Evolutionary conservation across 2,329 filamentous ascomycete species (phyloP).

Genomic region (Xylaria sp.): DNA sequence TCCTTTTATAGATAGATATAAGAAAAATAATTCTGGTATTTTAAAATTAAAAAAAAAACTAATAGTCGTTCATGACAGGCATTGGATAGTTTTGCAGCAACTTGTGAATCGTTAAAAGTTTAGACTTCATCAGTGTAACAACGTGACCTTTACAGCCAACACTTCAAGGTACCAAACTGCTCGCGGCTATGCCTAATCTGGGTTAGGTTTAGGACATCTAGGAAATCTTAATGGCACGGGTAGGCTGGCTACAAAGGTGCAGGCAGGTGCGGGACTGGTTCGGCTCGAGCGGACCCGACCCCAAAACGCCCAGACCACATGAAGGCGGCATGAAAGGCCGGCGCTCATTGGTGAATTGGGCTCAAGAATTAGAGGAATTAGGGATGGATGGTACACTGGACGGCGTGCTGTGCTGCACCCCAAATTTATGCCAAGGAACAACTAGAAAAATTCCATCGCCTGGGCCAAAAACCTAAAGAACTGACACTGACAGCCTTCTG

Average conservation of each 20-base stretch:
- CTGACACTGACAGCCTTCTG: conserved; percentile 35
- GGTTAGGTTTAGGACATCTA: no score
- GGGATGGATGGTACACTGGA: background rate
- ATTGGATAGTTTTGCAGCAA: no score
- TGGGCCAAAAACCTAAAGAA: conserved; percentile 28
- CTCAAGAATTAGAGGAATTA: conserved; percentile 3
- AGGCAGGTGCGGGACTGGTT: conserved; percentile 28
- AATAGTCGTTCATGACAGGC: no score
- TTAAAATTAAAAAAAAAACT: no score
- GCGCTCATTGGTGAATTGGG: conserved; percentile 29
- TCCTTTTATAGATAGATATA: no score
- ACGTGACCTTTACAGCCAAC: no score
- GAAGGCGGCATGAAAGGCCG: conserved; percentile 11
- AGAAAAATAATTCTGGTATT: no score
- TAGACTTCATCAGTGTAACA: no score
- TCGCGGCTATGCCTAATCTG: no score
- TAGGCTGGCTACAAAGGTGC: conserved; percentile 12
- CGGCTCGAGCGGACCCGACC: conserved; percentile 13
- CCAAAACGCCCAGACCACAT: conserved; percentile 20
- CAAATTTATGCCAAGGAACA: conserved; percentile 36
- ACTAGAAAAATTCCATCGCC: conserved; percentile 38
- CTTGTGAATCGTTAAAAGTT: no score
- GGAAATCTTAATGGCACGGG: no score
- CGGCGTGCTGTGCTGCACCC: conserved; percentile 32
- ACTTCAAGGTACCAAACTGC: no score